These are phyloP conservation scores for Ichthyophthirius multifiliis DNA, from an alignment of 169 alveolate species.

Conservation along the genomic window DNA sequence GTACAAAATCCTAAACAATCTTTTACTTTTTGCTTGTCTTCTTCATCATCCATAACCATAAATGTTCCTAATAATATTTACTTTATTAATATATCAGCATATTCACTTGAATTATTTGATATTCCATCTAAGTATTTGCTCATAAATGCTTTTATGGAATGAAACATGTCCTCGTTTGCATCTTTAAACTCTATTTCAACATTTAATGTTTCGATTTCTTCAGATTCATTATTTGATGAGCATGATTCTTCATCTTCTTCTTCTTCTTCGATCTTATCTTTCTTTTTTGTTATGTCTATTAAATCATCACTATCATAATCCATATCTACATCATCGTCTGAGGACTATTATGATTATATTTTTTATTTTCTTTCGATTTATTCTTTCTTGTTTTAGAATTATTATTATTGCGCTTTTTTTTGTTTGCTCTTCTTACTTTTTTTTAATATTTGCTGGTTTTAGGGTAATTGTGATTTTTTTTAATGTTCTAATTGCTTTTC, in stretches of 20 bases:
- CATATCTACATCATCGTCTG: neutral
- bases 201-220: neutral
- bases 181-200: constrained; percentile 8
- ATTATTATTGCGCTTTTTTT: too few relatives aligned
- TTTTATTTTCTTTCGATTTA: too few relatives aligned
- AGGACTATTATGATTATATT: too few relatives aligned
- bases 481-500: too few relatives aligned
- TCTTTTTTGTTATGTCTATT: neutral
- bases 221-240: neutral
- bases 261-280: neutral
- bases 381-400: too few relatives aligned
- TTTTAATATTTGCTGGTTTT: too few relatives aligned
- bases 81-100: neutral
- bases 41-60: constrained; percentile 1
- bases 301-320: neutral
- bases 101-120: neutral
- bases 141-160: neutral
- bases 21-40: neutral
- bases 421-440: too few relatives aligned
- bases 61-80: neutral
- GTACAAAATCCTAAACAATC: neutral
- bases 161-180: constrained; percentile 4
- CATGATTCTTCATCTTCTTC: constrained; percentile 1
- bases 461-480: too few relatives aligned
- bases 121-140: constrained; percentile 5